These are phyloP conservation scores for Filobasidium wieringae DNA, from an alignment of 768 basidiomycete species.

Conservation along the genomic window DNA sequence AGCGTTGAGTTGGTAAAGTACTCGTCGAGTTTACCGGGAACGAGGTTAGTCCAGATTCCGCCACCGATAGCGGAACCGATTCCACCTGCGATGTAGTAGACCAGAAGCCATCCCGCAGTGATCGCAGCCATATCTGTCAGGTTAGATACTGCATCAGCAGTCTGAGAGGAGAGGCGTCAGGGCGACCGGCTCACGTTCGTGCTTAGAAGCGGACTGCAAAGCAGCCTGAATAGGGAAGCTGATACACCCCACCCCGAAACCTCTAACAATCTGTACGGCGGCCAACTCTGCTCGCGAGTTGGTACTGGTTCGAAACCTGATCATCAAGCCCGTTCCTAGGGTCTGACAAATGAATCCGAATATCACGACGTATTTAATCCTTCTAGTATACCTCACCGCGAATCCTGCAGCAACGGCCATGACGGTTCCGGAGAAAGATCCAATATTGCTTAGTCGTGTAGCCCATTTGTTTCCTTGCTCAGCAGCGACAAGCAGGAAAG, in stretches of 20 bases:
- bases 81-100: slow-evolving; percentile 31
- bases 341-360: slow-evolving; percentile 25
- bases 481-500: slow-evolving; percentile 25
- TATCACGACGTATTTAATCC: slow-evolving; percentile 36
- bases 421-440: slow-evolving; percentile 20
- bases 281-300: slow-evolving; percentile 25
- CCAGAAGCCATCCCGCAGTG: slow-evolving; percentile 16
- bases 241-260: slow-evolving; percentile 25
- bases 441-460: slow-evolving; percentile 17
- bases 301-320: slow-evolving; percentile 25
- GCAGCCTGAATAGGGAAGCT: slow-evolving; percentile 29
- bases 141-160: background rate
- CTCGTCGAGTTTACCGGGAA: slow-evolving; percentile 21
- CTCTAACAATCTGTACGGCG: slow-evolving; percentile 30
- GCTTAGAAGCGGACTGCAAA: slow-evolving; percentile 22
- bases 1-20: slow-evolving; percentile 30
- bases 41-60: slow-evolving; percentile 36
- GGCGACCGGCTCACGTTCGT: slow-evolving; percentile 21
- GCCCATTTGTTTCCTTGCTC: slow-evolving; percentile 16
- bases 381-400: slow-evolving; percentile 22
- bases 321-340: slow-evolving; percentile 33
- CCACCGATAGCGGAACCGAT: slow-evolving; percentile 33
- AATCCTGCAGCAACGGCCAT: slow-evolving; percentile 20
- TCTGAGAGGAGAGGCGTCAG: slow-evolving; percentile 1
- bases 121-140: background rate